Conservation (phyloP, 2,329 filamentous ascomycete genomes). For the Acrocalymma vagum region DNA sequence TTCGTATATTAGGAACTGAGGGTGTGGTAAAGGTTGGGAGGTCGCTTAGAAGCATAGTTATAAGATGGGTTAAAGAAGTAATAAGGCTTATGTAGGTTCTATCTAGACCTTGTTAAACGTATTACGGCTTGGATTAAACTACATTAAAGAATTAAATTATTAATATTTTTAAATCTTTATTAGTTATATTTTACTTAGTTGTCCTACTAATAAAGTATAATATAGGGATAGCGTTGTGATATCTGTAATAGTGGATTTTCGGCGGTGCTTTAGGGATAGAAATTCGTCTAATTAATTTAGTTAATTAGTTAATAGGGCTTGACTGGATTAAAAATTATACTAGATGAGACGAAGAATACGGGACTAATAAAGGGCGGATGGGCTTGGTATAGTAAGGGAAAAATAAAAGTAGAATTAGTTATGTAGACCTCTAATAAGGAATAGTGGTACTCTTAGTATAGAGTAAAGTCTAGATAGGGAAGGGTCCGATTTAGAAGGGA, state of each 20-base stretch:
- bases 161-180: conserved; percentile 5
- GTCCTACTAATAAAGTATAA: conserved; percentile 8
- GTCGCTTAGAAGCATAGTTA: conserved; percentile 5
- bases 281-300: conserved; percentile 7
- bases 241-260: conserved; percentile 8
- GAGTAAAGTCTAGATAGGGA: conserved; percentile 3
- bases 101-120: conserved; percentile 4
- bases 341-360: conserved; percentile 8
- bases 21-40: conserved; percentile 5
- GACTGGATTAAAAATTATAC: conserved; percentile 5
- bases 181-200: conserved; percentile 7
- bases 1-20: conserved; percentile 6
- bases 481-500: conserved; percentile 4
- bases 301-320: conserved; percentile 4
- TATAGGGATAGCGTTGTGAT: conserved; percentile 7
- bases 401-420: conserved; percentile 6
- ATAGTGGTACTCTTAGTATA: conserved; percentile 5
- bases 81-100: conserved; percentile 3
- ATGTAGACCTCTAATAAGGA: conserved; percentile 3
- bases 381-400: conserved; percentile 5
- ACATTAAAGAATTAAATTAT: conserved; percentile 7
- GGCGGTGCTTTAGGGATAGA: conserved; percentile 3
- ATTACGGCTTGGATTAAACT: conserved; percentile 5
- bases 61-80: conserved; percentile 7
- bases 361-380: conserved; percentile 5